These are phyloP conservation scores for Nicotiana rustica DNA, from an alignment of 305 asterid species.

Conservation along the genomic window DNA sequence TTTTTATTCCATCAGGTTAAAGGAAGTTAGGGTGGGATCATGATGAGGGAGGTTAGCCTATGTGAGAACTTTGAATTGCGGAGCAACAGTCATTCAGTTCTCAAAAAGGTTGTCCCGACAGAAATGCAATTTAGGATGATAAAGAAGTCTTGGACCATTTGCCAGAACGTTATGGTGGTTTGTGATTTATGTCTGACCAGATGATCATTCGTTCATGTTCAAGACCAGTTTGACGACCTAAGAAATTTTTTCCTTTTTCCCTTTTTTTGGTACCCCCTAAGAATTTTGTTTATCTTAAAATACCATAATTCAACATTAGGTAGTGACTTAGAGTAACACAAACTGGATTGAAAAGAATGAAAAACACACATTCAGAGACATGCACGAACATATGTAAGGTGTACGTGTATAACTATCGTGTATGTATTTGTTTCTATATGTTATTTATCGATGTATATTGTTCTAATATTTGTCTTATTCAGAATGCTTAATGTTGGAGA, in stretches of 20 bases:
- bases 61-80: conserved; percentile 7
- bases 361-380: neutral
- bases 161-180: conserved; percentile 4
- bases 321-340: neutral
- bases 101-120: neutral
- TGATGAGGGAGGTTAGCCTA: conserved; percentile 24
- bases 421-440: conserved; percentile 5
- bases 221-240: neutral
- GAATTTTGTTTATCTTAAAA: conserved; percentile 1
- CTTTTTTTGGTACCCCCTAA: neutral
- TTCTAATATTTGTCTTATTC: conserved; percentile 13
- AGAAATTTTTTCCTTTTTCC: neutral
- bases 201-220: neutral
- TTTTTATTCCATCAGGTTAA: neutral
- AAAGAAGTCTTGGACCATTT: neutral
- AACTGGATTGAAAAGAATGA: neutral
- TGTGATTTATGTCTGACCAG: neutral
- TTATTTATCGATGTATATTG: conserved; percentile 1
- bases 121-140: conserved; percentile 23
- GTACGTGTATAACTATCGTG: neutral
- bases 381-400: neutral
- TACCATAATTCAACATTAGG: conserved; percentile 9
- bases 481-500: neutral
- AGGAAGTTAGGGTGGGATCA: neutral
- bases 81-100: neutral